Percentiles rank a stretch among this genome's conserved stretches.
These are phyloP conservation scores for Eucalyptus urophylla DNA, from an alignment of 345 rosid genomes.

Conservation along the genomic window DNA sequence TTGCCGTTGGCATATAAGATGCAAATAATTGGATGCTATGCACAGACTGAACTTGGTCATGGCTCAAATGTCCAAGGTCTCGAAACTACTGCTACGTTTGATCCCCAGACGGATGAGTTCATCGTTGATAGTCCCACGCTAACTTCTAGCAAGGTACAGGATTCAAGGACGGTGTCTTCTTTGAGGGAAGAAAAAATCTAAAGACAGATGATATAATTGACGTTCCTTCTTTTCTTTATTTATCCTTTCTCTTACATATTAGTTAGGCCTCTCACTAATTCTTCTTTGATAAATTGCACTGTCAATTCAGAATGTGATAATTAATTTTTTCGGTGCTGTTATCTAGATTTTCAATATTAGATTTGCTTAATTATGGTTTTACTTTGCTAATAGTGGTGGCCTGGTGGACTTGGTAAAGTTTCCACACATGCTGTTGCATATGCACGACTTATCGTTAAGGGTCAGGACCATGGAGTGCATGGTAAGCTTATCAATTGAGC, in stretches of 20 bases:
- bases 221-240: background rate
- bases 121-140: constrained; percentile 82
- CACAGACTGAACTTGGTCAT: constrained; percentile 99
- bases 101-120: constrained; percentile 85
- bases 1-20: constrained; percentile 77
- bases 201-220: background rate
- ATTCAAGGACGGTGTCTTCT: background rate
- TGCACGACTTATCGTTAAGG: constrained; percentile 75
- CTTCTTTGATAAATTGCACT: background rate
- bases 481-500: constrained; percentile 27
- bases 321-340: background rate
- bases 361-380: background rate
- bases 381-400: constrained; percentile 76
- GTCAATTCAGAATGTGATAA: background rate
- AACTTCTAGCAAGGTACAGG: constrained; percentile 85
- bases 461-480: constrained; percentile 79
- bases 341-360: background rate
- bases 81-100: constrained; percentile 97
- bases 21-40: constrained; percentile 99
- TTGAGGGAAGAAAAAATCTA: background rate
- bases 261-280: background rate
- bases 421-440: constrained; percentile 93
- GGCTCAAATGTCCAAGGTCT: constrained; percentile 99
- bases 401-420: constrained; percentile 92
- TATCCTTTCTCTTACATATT: background rate